Percentiles rank a stretch among this genome's conserved stretches.
Evolutionary conservation across 1,284 basidiomycete species (phyloP).

Genomic region (Volvariella volvacea): DNA sequence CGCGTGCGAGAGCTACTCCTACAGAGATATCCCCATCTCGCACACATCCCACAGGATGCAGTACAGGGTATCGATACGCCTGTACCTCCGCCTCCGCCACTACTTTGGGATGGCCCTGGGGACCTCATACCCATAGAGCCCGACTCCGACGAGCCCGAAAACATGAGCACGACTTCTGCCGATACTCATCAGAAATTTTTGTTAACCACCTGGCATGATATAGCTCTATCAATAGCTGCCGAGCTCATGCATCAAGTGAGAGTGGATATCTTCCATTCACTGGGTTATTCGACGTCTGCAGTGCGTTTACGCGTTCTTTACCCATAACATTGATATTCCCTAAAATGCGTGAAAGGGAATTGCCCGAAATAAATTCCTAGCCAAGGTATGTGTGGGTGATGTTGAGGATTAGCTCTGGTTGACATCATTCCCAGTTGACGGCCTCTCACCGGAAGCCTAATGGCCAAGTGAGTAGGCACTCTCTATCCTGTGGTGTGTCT

Average conservation of each 20-base stretch:
- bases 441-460: conserved; percentile 90
- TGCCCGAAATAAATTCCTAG: conserved; percentile 88
- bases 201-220: conserved; percentile 78
- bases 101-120: conserved; percentile 64
- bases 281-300: conserved; percentile 94
- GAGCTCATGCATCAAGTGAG: conserved; percentile 81
- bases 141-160: conserved; percentile 1
- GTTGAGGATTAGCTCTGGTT: not conserved
- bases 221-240: conserved; percentile 85
- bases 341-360: conserved; percentile 58
- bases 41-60: conserved; percentile 60
- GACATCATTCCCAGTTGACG: conserved; percentile 47
- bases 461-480: conserved; percentile 51
- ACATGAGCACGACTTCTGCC: conserved; percentile 1
- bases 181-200: not conserved
- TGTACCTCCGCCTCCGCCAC: conserved; percentile 71
- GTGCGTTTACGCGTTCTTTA: conserved; percentile 35
- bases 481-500: not conserved
- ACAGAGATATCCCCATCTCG: conserved; percentile 71
- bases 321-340: conserved; percentile 1
- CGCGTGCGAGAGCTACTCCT: conserved; percentile 72
- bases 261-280: conserved; percentile 58
- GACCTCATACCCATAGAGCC: conserved; percentile 63
- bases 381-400: conserved; percentile 69
- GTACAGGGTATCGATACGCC: conserved; percentile 73